Evolutionary conservation across 192 early-diverging fungal species (phyloP).

Genomic region (Linnemannia elongata): DNA sequence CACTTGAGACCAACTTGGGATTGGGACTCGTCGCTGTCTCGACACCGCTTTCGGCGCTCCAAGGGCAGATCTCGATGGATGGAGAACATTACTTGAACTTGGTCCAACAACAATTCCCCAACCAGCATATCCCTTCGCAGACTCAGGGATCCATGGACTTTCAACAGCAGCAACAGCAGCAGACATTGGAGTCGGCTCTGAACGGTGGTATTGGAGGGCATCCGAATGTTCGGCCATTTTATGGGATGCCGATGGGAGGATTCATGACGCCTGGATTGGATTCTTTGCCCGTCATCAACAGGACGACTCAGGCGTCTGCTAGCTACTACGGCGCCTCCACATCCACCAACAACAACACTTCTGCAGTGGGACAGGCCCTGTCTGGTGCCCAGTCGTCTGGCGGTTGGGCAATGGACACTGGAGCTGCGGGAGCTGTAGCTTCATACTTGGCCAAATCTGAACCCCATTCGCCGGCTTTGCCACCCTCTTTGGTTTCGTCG

Average conservation of each 20-base stretch:
- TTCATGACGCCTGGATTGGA: slow-evolving; percentile 47
- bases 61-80: slow-evolving; percentile 6
- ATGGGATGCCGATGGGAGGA: slow-evolving; percentile 50
- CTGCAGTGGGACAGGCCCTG: neutral
- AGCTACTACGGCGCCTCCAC: neutral
- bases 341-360: neutral
- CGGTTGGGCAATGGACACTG: neutral
- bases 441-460: slow-evolving; percentile 8
- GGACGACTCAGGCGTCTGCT: neutral
- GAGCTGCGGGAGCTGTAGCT: neutral
- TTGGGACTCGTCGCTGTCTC: slow-evolving; percentile 19
- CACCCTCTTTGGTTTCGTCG: slow-evolving; percentile 9
- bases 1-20: slow-evolving; percentile 1
- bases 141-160: slow-evolving; percentile 21
- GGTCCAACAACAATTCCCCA: slow-evolving; percentile 35
- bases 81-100: slow-evolving; percentile 21
- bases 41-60: slow-evolving; percentile 19
- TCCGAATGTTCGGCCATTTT: slow-evolving; percentile 28
- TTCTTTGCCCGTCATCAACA: slow-evolving; percentile 29
- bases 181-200: slow-evolving; percentile 19
- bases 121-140: slow-evolving; percentile 19
- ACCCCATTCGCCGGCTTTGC: slow-evolving; percentile 7
- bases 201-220: neutral
- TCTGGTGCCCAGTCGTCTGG: neutral
- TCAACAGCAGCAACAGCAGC: slow-evolving; percentile 15